These are phyloP conservation scores for Gnetum montanum DNA, from an alignment of 75 land plant species.

Conservation along the genomic window DNA sequence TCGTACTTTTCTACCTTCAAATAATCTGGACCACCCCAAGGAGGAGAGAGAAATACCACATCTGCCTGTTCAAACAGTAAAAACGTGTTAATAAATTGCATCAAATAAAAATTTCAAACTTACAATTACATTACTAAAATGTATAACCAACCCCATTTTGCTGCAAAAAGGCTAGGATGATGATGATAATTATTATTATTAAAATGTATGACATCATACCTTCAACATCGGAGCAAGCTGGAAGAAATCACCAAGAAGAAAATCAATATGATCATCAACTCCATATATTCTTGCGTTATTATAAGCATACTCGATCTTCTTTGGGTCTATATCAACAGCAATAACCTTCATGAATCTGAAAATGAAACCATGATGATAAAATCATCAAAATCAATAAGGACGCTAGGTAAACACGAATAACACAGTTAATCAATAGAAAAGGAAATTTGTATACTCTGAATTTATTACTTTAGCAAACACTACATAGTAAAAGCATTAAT, in stretches of 20 bases:
- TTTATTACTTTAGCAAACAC: too few relatives aligned
- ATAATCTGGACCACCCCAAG: slow-evolving; percentile 96
- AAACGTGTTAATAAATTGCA: slow-evolving; percentile 2
- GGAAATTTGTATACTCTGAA: too few relatives aligned
- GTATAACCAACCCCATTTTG: not conserved
- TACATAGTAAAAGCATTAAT: too few relatives aligned
- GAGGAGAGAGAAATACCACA: slow-evolving; percentile 75
- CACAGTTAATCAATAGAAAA: too few relatives aligned
- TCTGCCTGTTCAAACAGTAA: slow-evolving; percentile 46
- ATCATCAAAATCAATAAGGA: too few relatives aligned
- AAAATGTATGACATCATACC: too few relatives aligned
- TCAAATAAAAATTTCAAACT: not conserved
- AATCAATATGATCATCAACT: slow-evolving; percentile 67
- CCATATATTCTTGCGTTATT: slow-evolving; percentile 89
- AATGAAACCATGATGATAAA: slow-evolving; percentile 1
- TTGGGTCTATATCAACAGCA: slow-evolving; percentile 89
- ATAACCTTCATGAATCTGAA: slow-evolving; percentile 59
- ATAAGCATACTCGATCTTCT: slow-evolving; percentile 63
- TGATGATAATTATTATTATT: too few relatives aligned
- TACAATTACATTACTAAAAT: not conserved
- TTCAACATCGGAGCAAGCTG: slow-evolving; percentile 55
- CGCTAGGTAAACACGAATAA: too few relatives aligned
- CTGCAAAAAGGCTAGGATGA: too few relatives aligned
- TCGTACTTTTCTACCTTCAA: slow-evolving; percentile 40
- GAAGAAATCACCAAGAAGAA: slow-evolving; percentile 76